Percentiles rank a stretch among this genome's conserved stretches.
Evolutionary conservation across 805 yeast species (phyloP).

Genomic region (Clavispora vitiphila): DNA sequence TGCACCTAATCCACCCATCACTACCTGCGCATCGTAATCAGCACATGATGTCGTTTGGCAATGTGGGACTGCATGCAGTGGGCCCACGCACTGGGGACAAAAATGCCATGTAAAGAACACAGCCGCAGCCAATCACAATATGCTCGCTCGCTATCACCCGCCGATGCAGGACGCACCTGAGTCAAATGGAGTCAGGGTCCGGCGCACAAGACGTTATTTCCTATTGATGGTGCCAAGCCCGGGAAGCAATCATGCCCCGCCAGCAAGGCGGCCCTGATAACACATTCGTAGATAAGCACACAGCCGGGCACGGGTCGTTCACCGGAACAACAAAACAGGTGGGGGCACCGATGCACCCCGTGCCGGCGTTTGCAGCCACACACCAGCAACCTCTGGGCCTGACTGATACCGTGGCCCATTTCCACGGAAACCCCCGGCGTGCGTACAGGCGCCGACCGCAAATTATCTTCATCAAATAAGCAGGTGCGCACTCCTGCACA

Average conservation of each 20-base stretch:
- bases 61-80: too few species aligned
- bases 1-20: too few species aligned
- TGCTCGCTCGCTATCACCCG: neutral
- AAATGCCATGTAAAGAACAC: slow-evolving; percentile 1
- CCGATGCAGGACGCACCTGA: neutral
- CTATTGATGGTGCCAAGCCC: neutral
- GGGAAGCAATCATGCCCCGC: neutral
- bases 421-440: neutral
- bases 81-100: neutral
- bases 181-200: neutral
- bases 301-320: neutral
- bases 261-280: neutral
- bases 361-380: too few species aligned
- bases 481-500: slow-evolving; percentile 9
- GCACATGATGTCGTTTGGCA: too few species aligned
- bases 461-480: slow-evolving; percentile 16
- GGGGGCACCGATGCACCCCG: too few species aligned
- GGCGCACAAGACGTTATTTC: too few species aligned
- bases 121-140: neutral
- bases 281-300: neutral
- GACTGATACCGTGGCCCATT: too few species aligned
- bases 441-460: neutral
- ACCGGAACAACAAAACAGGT: too few species aligned
- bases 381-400: too few species aligned
- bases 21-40: too few species aligned